phyloP scores from a whole-genome alignment of 2,329 filamentous ascomycete genomes.

The Metarhizium guizhouense region DNA sequence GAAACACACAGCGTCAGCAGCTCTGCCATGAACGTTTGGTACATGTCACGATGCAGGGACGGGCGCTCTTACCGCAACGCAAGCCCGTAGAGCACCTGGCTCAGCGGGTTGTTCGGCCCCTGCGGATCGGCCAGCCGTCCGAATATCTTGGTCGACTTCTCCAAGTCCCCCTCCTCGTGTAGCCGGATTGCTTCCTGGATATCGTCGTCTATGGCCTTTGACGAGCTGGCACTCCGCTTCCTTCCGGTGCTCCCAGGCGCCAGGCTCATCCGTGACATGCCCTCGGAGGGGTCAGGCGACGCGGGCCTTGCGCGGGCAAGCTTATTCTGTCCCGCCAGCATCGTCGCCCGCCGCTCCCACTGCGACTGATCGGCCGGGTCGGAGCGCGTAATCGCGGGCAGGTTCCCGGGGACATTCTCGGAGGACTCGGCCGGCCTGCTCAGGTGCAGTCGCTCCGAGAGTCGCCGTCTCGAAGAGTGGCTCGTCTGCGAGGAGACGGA shows the following conservation, averaged over 20 bases:
- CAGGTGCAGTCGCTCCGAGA: slow-evolving; percentile 66
- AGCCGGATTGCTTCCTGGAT: slow-evolving; percentile 94
- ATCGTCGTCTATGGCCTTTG: slow-evolving; percentile 51
- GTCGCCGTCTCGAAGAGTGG: slow-evolving; percentile 33
- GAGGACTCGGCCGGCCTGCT: slow-evolving; percentile 51
- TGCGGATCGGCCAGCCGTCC: slow-evolving; percentile 71
- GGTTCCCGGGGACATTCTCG: slow-evolving; percentile 66
- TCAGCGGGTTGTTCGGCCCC: slow-evolving; percentile 84
- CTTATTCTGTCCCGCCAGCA: slow-evolving; percentile 61
- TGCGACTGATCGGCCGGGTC: slow-evolving; percentile 52
- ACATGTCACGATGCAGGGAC: slow-evolving; percentile 3
- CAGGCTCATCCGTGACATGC: slow-evolving; percentile 18
- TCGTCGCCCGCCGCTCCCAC: slow-evolving; percentile 93
- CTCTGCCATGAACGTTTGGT: neutral
- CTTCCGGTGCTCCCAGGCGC: slow-evolving; percentile 8
- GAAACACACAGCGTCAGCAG: neutral
- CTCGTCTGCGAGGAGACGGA: slow-evolving; percentile 35
- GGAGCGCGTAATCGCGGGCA: slow-evolving; percentile 59
- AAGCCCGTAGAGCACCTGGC: slow-evolving; percentile 91
- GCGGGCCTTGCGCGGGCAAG: slow-evolving; percentile 33
- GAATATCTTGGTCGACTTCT: slow-evolving; percentile 77
- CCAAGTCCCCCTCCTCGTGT: slow-evolving; percentile 76
- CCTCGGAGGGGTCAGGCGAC: slow-evolving; percentile 24
- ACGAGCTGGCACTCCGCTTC: slow-evolving; percentile 21
- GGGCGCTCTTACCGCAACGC: slow-evolving; percentile 60